These are phyloP conservation scores for Hanseniaspora occidentalis DNA, from an alignment of 805 yeast genomes.

Conservation along the genomic window DNA sequence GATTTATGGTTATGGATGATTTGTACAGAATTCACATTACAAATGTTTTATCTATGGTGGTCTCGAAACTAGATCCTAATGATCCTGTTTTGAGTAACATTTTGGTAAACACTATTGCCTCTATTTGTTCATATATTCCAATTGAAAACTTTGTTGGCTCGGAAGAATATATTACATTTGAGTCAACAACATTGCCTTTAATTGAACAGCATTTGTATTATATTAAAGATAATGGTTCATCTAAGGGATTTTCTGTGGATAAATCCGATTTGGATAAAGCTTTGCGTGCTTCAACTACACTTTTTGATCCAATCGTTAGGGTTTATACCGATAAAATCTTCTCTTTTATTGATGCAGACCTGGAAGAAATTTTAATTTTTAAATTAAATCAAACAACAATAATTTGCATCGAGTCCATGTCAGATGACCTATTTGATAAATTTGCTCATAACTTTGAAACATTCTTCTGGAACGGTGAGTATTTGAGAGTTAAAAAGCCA, in stretches of 20 bases:
- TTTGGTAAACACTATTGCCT: slow-evolving; percentile 55
- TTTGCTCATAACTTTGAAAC: slow-evolving; percentile 29
- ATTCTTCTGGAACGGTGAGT: slow-evolving; percentile 35
- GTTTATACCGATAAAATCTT: slow-evolving; percentile 48
- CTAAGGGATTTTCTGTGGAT: slow-evolving; percentile 28
- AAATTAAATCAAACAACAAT: slow-evolving; percentile 34
- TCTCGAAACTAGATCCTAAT: slow-evolving; percentile 82
- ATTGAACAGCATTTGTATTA: slow-evolving; percentile 51
- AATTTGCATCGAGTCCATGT: slow-evolving; percentile 43
- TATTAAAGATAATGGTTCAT: slow-evolving; percentile 23
- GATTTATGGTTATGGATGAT: slow-evolving; percentile 53
- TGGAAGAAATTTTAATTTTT: slow-evolving; percentile 25
- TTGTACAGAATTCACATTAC: slow-evolving; percentile 68
- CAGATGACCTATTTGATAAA: slow-evolving; percentile 38
- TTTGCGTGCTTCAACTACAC: slow-evolving; percentile 57
- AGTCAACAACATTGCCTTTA: slow-evolving; percentile 36
- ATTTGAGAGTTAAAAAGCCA: slow-evolving; percentile 44
- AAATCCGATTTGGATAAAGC: slow-evolving; percentile 39
- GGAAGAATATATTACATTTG: slow-evolving; percentile 30
- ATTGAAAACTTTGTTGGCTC: slow-evolving; percentile 38
- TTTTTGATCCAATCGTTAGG: slow-evolving; percentile 48
- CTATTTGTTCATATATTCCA: slow-evolving; percentile 63
- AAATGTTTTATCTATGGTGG: slow-evolving; percentile 50
- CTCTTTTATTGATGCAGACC: slow-evolving; percentile 43
- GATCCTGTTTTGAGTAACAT: slow-evolving; percentile 64